phyloP scores from a whole-genome alignment of 1,284 basidiomycete species.

The Ustilago loliicola region DNA sequence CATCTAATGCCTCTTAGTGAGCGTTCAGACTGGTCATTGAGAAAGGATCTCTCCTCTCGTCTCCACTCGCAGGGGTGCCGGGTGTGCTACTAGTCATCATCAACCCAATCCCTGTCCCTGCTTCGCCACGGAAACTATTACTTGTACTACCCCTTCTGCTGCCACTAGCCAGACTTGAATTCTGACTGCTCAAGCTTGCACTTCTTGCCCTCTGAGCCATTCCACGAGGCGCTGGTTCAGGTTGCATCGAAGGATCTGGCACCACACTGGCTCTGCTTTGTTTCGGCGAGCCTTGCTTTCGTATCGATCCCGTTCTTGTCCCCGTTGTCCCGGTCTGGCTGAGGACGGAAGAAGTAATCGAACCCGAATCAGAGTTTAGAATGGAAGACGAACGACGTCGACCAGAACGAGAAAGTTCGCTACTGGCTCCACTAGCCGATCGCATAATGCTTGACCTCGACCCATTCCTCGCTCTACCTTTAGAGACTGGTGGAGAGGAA shows the following conservation, averaged over 20 bases:
- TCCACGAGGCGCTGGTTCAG: conserved; percentile 51
- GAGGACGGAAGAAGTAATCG: conserved; percentile 9
- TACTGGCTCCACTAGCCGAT: conserved; percentile 20
- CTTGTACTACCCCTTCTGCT: conserved; percentile 27
- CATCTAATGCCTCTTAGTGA: too few relatives aligned
- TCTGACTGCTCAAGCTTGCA: conserved; percentile 47
- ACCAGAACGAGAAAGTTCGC: conserved; percentile 8
- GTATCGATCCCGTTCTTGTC: conserved; percentile 5
- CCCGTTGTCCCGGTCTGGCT: background rate
- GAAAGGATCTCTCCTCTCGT: background rate
- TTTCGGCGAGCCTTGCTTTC: conserved; percentile 4
- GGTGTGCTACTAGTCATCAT: conserved; percentile 22
- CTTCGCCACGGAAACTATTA: conserved; percentile 19
- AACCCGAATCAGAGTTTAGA: conserved; percentile 7
- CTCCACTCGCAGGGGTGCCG: background rate
- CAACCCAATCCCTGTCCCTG: conserved; percentile 18
- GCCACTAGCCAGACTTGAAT: conserved; percentile 12
- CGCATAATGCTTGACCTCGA: conserved; percentile 41
- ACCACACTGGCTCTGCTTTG: background rate
- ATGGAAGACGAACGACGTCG: conserved; percentile 15
- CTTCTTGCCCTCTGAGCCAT: conserved; percentile 47
- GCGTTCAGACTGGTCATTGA: conserved; percentile 1
- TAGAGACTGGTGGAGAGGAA: conserved; percentile 17
- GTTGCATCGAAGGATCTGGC: conserved; percentile 41
- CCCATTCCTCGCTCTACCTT: conserved; percentile 16